A percentile compares a stretch with the other conserved stretches of the same genome.
phyloP scores from a whole-genome alignment of 2,329 filamentous ascomycete genomes.

The Aspergillus udagawae region DNA sequence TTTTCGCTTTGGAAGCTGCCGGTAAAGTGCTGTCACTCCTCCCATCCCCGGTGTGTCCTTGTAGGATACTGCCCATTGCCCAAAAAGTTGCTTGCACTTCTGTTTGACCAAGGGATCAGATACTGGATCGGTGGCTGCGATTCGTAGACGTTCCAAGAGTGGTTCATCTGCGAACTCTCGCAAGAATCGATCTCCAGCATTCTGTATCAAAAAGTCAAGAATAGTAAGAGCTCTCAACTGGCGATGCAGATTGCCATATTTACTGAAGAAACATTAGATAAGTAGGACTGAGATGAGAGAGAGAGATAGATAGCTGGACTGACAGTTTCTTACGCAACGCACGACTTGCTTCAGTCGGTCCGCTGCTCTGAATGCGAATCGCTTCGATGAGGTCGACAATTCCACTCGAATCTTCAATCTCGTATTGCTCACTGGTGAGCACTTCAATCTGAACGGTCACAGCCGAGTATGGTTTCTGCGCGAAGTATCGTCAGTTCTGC shows the following conservation, averaged over 20 bases:
- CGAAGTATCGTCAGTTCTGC: constrained; percentile 1
- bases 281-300: neutral
- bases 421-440: constrained; percentile 82
- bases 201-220: constrained; percentile 89
- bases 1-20: constrained; percentile 63
- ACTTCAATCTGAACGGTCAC: constrained; percentile 90
- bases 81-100: constrained; percentile 83
- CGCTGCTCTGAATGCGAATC: constrained; percentile 80
- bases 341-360: constrained; percentile 82
- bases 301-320: constrained; percentile 22
- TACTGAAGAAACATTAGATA: constrained; percentile 46
- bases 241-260: constrained; percentile 92
- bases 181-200: constrained; percentile 84
- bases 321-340: constrained; percentile 92
- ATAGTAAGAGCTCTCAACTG: constrained; percentile 85
- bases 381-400: constrained; percentile 94
- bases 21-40: constrained; percentile 73
- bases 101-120: constrained; percentile 81
- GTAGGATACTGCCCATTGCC: constrained; percentile 80
- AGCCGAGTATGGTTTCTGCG: constrained; percentile 81
- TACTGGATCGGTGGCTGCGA: constrained; percentile 78
- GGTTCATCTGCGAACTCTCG: constrained; percentile 85
- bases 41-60: constrained; percentile 76
- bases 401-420: constrained; percentile 86
- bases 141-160: constrained; percentile 81